phyloP scores from a whole-genome alignment of 2,329 filamentous ascomycete species.

The Neocatenulostroma microsporum region DNA sequence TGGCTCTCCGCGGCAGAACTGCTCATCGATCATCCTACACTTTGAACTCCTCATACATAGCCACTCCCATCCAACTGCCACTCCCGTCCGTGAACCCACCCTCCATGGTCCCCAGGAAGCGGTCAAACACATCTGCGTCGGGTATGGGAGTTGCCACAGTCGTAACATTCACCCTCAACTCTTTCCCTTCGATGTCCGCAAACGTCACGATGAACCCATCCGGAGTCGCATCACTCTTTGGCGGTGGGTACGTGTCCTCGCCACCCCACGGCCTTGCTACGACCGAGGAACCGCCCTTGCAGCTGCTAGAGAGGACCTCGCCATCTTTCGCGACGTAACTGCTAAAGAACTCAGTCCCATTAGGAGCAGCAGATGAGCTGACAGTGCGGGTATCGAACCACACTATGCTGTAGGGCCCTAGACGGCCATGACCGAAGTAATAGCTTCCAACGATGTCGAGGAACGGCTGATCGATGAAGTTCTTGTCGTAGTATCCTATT shows the following conservation, averaged over 20 bases:
- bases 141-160: not conserved
- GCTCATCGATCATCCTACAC: too few relatives aligned
- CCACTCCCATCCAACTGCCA: not conserved
- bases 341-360: slow-evolving; percentile 1
- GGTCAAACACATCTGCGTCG: not conserved
- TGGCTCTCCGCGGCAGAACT: too few relatives aligned
- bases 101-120: slow-evolving; percentile 2
- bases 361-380: too few relatives aligned
- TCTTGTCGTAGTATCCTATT: slow-evolving; percentile 43
- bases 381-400: slow-evolving; percentile 32
- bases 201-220: slow-evolving; percentile 7
- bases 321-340: slow-evolving; percentile 6
- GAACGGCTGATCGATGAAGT: slow-evolving; percentile 38
- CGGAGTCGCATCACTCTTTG: not conserved
- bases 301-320: slow-evolving; percentile 1
- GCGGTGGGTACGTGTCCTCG: slow-evolving; percentile 4
- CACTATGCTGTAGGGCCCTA: slow-evolving; percentile 38
- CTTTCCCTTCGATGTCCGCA: slow-evolving; percentile 5
- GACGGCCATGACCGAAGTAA: slow-evolving; percentile 37
- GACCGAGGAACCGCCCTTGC: not conserved
- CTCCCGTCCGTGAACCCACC: not conserved
- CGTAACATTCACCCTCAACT: slow-evolving; percentile 6
- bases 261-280: slow-evolving; percentile 5
- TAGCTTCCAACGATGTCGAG: slow-evolving; percentile 3
- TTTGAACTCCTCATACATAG: slow-evolving; percentile 3